Percentiles rank a stretch among this genome's conserved stretches.
Evolutionary conservation across 345 rosid genomes (phyloP).

Genomic region (Eutrema yunnanense): DNA sequence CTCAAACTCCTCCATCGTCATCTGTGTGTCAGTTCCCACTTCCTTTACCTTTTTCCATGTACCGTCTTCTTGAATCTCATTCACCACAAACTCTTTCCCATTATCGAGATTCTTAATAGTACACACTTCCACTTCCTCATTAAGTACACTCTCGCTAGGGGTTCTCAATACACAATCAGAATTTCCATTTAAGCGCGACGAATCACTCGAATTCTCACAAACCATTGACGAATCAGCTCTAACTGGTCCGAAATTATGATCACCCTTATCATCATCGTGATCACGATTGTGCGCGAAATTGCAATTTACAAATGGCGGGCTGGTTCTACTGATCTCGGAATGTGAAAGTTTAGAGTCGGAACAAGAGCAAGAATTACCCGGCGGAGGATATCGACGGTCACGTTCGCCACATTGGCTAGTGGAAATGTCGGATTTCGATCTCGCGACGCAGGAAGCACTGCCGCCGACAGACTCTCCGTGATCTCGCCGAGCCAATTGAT

Average conservation of each 20-base stretch:
- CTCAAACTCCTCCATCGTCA: slow-evolving; percentile 96
- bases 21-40: slow-evolving; percentile 79
- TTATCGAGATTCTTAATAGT: slow-evolving; percentile 80
- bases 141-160: slow-evolving; percentile 20
- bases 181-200: not conserved
- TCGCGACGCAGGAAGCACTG: slow-evolving; percentile 20
- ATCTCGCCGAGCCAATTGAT: slow-evolving; percentile 27
- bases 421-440: slow-evolving; percentile 54
- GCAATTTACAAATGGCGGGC: not conserved
- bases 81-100: slow-evolving; percentile 82
- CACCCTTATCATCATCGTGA: not conserved
- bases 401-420: slow-evolving; percentile 12
- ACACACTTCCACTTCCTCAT: slow-evolving; percentile 41
- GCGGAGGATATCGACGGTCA: slow-evolving; percentile 11
- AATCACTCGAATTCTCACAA: slow-evolving; percentile 14
- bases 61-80: slow-evolving; percentile 83
- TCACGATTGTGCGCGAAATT: not conserved
- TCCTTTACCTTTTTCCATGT: slow-evolving; percentile 73
- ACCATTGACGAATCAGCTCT: slow-evolving; percentile 33
- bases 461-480: slow-evolving; percentile 20
- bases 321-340: slow-evolving; percentile 22
- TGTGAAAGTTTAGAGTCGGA: slow-evolving; percentile 31
- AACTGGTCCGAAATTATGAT: not conserved
- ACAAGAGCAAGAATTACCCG: slow-evolving; percentile 35
- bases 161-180: slow-evolving; percentile 30